A percentile compares a stretch with the other conserved stretches of the same genome.
Conservation (phyloP, 2,329 filamentous ascomycete species). For the Colletotrichum camelliae region DNA sequence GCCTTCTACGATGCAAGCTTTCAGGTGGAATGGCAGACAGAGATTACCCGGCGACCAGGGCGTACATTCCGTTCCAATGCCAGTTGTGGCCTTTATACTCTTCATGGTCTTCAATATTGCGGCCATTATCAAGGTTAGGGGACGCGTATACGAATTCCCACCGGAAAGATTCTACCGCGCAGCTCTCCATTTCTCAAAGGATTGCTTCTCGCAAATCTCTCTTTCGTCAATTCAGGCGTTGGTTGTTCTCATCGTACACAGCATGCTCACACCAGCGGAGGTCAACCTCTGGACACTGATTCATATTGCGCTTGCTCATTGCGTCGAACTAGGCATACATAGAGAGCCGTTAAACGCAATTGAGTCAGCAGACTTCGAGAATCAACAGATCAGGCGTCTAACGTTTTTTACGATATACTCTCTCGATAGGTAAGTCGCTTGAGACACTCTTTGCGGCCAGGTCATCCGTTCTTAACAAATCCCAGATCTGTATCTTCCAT, state of each 20-base stretch:
- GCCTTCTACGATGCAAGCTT: conserved; percentile 22
- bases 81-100: conserved; percentile 33
- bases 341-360: conserved; percentile 28
- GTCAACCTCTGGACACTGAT: conserved; percentile 40
- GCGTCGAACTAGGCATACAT: conserved; percentile 42
- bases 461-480: not conserved
- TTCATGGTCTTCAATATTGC: conserved; percentile 41
- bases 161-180: conserved; percentile 37
- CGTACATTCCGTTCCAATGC: conserved; percentile 20
- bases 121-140: conserved; percentile 36
- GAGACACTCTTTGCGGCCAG: not conserved
- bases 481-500: conserved; percentile 39
- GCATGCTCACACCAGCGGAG: conserved; percentile 36
- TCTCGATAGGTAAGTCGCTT: conserved; percentile 32
- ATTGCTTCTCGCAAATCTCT: conserved; percentile 37
- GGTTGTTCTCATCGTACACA: conserved; percentile 34
- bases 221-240: conserved; percentile 35
- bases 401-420: conserved; percentile 41
- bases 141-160: conserved; percentile 36
- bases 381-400: conserved; percentile 25
- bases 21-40: conserved; percentile 26
- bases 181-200: conserved; percentile 33
- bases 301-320: conserved; percentile 40
- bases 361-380: not conserved
- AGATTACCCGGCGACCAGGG: not conserved